These are phyloP conservation scores for Pisolithus thermaeus DNA, from an alignment of 1,284 basidiomycete genomes.

Conservation along the genomic window DNA sequence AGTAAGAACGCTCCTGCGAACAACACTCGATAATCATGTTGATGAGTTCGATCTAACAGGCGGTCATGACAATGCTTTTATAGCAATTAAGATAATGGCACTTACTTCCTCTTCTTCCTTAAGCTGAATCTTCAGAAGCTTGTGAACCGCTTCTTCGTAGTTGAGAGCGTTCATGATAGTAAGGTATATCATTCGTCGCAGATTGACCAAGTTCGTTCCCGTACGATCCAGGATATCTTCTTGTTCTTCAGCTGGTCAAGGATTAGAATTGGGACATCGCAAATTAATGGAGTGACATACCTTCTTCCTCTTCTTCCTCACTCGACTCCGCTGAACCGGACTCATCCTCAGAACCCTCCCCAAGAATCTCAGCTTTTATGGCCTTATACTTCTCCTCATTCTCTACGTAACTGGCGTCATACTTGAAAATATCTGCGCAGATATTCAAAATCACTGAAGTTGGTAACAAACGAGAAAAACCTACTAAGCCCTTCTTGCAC, in stretches of 20 bases:
- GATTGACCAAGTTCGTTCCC: constrained; percentile 92
- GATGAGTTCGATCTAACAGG: constrained; percentile 77
- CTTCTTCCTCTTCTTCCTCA: constrained; percentile 58
- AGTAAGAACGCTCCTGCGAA: constrained; percentile 97
- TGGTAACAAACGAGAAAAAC: not conserved
- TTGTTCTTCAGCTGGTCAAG: constrained; percentile 55
- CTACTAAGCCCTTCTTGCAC: constrained; percentile 36
- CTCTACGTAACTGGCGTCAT: constrained; percentile 82
- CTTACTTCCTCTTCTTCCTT: constrained; percentile 88
- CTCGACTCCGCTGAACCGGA: constrained; percentile 31
- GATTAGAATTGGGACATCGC: constrained; percentile 9
- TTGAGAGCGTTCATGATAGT: constrained; percentile 98
- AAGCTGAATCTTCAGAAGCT: constrained; percentile 90
- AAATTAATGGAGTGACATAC: constrained; percentile 22
- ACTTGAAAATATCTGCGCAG: constrained; percentile 85
- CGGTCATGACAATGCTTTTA: constrained; percentile 3
- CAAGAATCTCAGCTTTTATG: constrained; percentile 93
- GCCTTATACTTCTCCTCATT: constrained; percentile 92
- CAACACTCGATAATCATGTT: constrained; percentile 99
- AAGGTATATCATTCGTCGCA: constrained; percentile 91
- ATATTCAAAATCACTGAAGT: not conserved
- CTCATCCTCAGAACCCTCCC: constrained; percentile 67
- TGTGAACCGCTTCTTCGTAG: constrained; percentile 99
- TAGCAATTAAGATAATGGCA: constrained; percentile 1
- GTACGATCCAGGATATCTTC: constrained; percentile 93